A percentile compares a stretch with the other conserved stretches of the same genome.
phyloP scores from a whole-genome alignment of 225 moss, liverwort and hornwort species.

The Marchantia polymorpha region DNA sequence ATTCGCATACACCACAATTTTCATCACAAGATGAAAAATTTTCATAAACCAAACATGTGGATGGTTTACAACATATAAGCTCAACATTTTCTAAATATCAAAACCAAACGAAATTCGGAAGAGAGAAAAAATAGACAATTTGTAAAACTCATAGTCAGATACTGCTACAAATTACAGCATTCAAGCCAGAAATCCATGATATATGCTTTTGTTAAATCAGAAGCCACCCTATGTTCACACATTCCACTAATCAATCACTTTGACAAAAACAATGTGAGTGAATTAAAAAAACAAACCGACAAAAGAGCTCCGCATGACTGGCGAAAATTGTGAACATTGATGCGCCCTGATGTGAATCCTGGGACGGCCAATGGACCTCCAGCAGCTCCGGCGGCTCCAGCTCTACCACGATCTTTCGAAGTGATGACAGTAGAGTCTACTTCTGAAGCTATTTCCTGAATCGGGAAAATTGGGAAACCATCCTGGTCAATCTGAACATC shows the following conservation, averaged over 20 bases:
- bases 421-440: not conserved
- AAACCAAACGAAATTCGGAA: not conserved
- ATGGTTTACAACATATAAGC: too few relatives aligned
- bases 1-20: too few relatives aligned
- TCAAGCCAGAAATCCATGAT: too few relatives aligned
- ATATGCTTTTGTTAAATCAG: not conserved
- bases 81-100: too few relatives aligned
- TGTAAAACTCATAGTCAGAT: not conserved
- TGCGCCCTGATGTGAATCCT: conserved; percentile 71
- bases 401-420: conserved; percentile 21
- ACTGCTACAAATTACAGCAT: not conserved
- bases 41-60: too few relatives aligned
- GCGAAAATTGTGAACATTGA: conserved; percentile 65
- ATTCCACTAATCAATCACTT: not conserved
- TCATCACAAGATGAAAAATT: too few relatives aligned
- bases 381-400: conserved; percentile 44
- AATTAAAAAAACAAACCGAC: conserved; percentile 37
- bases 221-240: not conserved
- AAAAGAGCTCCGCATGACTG: conserved; percentile 70
- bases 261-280: not conserved
- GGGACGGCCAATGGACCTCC: conserved; percentile 83
- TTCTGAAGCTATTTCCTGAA: conserved; percentile 4
- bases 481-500: not conserved
- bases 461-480: not conserved
- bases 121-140: not conserved